These are phyloP conservation scores for Leishmania braziliensis DNA, from an alignment of 208 protist genomes.

Conservation along the genomic window DNA sequence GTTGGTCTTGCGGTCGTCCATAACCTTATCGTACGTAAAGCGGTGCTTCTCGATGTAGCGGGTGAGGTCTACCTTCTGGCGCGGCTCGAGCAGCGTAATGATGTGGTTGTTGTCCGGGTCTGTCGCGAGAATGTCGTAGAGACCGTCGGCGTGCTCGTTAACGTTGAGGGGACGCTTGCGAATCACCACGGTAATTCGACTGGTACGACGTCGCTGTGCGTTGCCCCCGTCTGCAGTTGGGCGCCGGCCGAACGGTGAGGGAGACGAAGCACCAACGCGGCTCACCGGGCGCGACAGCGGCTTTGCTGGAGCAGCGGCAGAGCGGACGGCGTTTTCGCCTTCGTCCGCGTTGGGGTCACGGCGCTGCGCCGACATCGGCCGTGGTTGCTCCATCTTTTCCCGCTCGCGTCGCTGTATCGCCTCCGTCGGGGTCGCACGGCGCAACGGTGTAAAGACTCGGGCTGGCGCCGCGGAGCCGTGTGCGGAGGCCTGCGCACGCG, in stretches of 20 bases:
- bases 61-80: conserved; percentile 95
- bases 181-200: conserved; percentile 90
- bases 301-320: conserved; percentile 27
- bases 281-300: conserved; percentile 70
- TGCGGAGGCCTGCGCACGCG: conserved; percentile 21
- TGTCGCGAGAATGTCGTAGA: conserved; percentile 90
- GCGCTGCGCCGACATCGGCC: conserved; percentile 32
- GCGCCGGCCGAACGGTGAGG: conserved; percentile 49
- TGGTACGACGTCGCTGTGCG: conserved; percentile 42
- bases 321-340: conserved; percentile 27
- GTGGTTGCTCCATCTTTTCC: conserved; percentile 26
- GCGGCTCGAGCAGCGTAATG: conserved; percentile 86
- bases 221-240: conserved; percentile 25
- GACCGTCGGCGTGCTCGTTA: conserved; percentile 72
- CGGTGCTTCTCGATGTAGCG: conserved; percentile 97
- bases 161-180: conserved; percentile 90
- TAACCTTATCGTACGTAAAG: conserved; percentile 96
- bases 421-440: conserved; percentile 22
- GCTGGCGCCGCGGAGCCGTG: conserved; percentile 24
- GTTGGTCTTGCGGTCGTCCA: conserved; percentile 93
- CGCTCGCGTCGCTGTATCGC: conserved; percentile 27
- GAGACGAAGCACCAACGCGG: conserved; percentile 53
- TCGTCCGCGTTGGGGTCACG: conserved; percentile 56
- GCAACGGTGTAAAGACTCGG: conserved; percentile 31
- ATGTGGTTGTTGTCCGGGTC: conserved; percentile 80